Conservation (phyloP, 805 yeast species). For the Cyberlindnera sargentensis region DNA sequence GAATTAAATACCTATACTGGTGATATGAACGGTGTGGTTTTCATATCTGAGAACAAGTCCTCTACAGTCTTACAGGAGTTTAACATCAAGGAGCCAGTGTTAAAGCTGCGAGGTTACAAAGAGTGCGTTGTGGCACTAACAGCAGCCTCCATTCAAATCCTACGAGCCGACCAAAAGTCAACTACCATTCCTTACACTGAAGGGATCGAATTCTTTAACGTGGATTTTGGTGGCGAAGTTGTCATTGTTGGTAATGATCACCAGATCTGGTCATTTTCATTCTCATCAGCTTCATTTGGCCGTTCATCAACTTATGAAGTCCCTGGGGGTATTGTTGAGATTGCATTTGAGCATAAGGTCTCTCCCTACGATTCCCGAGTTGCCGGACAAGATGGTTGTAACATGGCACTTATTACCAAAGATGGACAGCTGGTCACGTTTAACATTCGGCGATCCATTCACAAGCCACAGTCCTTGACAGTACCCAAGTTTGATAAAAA, state of each 20-base stretch:
- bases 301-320: slow-evolving; percentile 2
- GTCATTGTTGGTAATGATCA: slow-evolving; percentile 8
- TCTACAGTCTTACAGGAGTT: slow-evolving; percentile 3
- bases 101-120: slow-evolving; percentile 8
- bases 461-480: slow-evolving; percentile 1
- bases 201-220: slow-evolving; percentile 11
- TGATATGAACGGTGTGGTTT: slow-evolving; percentile 14
- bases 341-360: slow-evolving; percentile 15
- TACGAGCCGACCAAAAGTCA: not conserved
- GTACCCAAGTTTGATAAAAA: slow-evolving; percentile 1
- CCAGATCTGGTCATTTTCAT: slow-evolving; percentile 9
- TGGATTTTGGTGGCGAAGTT: slow-evolving; percentile 19
- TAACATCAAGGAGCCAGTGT: slow-evolving; percentile 3
- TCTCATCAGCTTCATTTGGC: slow-evolving; percentile 10
- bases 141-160: slow-evolving; percentile 3
- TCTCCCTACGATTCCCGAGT: slow-evolving; percentile 4
- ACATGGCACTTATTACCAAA: slow-evolving; percentile 14
- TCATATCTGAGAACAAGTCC: slow-evolving; percentile 14
- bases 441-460: slow-evolving; percentile 10
- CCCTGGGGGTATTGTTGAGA: slow-evolving; percentile 6
- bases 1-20: slow-evolving; percentile 17
- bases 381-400: slow-evolving; percentile 24
- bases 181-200: slow-evolving; percentile 3
- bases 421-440: slow-evolving; percentile 9
- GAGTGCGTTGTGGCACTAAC: slow-evolving; percentile 5